Conservation (phyloP, 1,284 basidiomycete genomes). For the Pyrrhoderma lamaoense region DNA sequence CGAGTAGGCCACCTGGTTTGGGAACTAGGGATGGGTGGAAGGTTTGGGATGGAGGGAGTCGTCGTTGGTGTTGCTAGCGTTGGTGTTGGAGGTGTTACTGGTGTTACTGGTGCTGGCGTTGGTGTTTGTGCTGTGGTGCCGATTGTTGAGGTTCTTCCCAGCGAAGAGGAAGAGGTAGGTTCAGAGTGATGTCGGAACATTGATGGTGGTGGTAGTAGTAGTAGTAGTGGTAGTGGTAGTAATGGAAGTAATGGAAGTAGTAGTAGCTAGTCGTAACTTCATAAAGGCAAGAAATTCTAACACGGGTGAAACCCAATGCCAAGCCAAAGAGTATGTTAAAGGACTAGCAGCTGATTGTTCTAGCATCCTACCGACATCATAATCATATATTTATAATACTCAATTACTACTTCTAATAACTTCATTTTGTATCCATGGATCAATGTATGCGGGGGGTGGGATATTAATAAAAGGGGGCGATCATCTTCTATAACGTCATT, state of each 20-base stretch:
- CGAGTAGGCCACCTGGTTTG: constrained; percentile 39
- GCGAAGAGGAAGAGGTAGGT: not conserved
- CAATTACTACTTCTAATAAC: too few relatives aligned
- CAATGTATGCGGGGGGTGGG: too few relatives aligned
- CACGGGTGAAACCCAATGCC: too few relatives aligned
- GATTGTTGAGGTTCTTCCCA: not conserved
- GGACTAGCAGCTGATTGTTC: too few relatives aligned
- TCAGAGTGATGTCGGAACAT: not conserved
- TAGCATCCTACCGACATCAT: too few relatives aligned
- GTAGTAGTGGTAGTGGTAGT: not conserved
- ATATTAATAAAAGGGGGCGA: too few relatives aligned
- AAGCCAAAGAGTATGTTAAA: too few relatives aligned
- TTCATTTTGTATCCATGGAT: too few relatives aligned
- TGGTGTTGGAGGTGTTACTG: not conserved
- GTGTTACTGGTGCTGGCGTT: not conserved
- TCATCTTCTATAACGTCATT: too few relatives aligned
- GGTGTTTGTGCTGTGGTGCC: not conserved
- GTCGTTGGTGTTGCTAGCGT: not conserved
- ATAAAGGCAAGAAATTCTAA: not conserved
- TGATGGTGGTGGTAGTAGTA: not conserved
- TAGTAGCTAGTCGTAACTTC: not conserved
- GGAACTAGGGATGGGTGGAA: constrained; percentile 38
- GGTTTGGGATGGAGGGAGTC: constrained; percentile 30
- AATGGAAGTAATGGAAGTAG: not conserved
- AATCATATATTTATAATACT: too few relatives aligned